phyloP scores from a whole-genome alignment of 768 basidiomycete species.

The Hydnomerulius pinastri region DNA sequence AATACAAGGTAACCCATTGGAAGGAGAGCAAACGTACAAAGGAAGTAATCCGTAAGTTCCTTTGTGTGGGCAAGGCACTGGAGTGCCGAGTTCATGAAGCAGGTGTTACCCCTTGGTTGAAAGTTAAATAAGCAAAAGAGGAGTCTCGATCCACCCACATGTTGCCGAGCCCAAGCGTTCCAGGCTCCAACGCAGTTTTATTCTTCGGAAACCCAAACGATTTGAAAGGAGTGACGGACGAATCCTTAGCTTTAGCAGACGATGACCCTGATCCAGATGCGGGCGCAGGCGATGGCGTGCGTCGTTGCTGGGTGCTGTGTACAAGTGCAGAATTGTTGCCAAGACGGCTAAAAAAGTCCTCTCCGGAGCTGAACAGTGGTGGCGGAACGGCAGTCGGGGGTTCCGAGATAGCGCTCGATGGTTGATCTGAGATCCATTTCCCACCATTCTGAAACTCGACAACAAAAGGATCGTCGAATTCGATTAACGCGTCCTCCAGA shows the following conservation, averaged over 20 bases:
- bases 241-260: slow-evolving; percentile 26
- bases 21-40: slow-evolving; percentile 50
- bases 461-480: slow-evolving; percentile 68
- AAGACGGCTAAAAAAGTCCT: slow-evolving; percentile 59
- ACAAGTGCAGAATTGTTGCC: slow-evolving; percentile 21
- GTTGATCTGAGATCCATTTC: slow-evolving; percentile 56
- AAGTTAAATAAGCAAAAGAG: slow-evolving; percentile 13
- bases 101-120: slow-evolving; percentile 80
- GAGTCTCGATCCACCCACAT: slow-evolving; percentile 53
- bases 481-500: slow-evolving; percentile 59
- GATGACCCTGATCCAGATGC: slow-evolving; percentile 20
- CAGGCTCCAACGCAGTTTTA: slow-evolving; percentile 55
- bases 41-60: slow-evolving; percentile 91
- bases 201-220: slow-evolving; percentile 38
- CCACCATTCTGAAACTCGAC: slow-evolving; percentile 70
- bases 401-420: background rate
- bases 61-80: slow-evolving; percentile 94
- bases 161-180: slow-evolving; percentile 86
- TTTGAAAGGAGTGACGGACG: slow-evolving; percentile 28
- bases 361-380: slow-evolving; percentile 55
- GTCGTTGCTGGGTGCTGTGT: slow-evolving; percentile 26
- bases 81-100: slow-evolving; percentile 99
- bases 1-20: slow-evolving; percentile 8
- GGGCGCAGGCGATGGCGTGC: slow-evolving; percentile 21
- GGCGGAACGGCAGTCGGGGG: slow-evolving; percentile 32